Evolutionary conservation across 805 yeast genomes (phyloP), one percentile per base, ranked within the genome.

Genomic region (Monosporozyma yasuniensis): DNA sequence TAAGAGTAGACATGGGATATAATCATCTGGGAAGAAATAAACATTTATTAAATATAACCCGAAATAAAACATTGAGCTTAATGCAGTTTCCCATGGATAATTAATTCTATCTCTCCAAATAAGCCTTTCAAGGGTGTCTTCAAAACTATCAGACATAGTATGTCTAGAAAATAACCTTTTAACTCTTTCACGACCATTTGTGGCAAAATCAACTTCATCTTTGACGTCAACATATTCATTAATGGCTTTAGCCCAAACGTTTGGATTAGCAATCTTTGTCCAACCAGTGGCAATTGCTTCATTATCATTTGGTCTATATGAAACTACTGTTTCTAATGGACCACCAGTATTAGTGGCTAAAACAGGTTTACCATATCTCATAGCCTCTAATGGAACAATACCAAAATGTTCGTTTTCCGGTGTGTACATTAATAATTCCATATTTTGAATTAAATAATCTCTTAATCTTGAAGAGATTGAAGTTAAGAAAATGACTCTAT

Each of bases 371-470:
- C 86, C 84, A 50, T 78, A 73, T 44, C 83, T 75, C 97, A 93
- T 90, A 11, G 96, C 90, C 64, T 93, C 99, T 14, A 93, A 74
- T 1, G 99, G 99, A 9, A 93, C 99, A 55, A 93, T 93, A 12
- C 99, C 99, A 63, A 93, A 93, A 69, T 93, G 99, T 66, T 93
- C 99, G 58, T 77, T 77, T 0, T 85, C 74, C 2, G 99, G 99
- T 0, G 99, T 93, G 63, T 93, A 93, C 43, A 90, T 68, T 21
- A 93, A 72, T 50, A 85, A 57, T 44, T 76, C 74, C 2, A 90
- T 74, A 9, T 71, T 66, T 37, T 74, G 64, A 32, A 93, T 69
- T 25, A 93, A 72, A 2, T 75, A 70, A 61, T 74, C 81, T 66
- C 88, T 87, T 52, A 85, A 63, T 2, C 74, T 63, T 1, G 88